Base-by-base conservation (phyloP, 805 yeast species). In the Wickerhamiella domercqiae region DNA sequence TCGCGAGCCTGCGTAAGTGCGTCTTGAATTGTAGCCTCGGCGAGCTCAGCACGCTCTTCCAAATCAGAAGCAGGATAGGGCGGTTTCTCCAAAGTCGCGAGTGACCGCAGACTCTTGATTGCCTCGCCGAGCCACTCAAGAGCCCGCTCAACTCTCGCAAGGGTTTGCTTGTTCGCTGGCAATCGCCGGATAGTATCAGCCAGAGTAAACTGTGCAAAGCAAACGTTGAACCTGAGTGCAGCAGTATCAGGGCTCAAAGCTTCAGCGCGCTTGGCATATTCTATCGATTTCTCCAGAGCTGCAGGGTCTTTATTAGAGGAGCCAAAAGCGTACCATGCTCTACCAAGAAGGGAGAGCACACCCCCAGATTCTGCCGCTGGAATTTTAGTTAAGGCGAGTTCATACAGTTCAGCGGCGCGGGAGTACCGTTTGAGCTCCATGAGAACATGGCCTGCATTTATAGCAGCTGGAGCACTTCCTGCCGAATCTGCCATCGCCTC, bases 381-480 rank as follows among this genome's bases (percentile, higher is more conserved):
- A 4, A 22, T 16, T 26, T 11, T 20, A 20, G 68, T 66, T 42
- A 80, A 62, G 1, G 94, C 94, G 49, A 79, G 67, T 45, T 80
- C 87, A 59, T 87, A 90, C 51, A 73, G 49, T 57, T 90, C 97
- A 51, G 86, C 78, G 1, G 96, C 87, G 49, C 84, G 81, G 2
- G 78, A 65, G 52, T 64, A 84, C 53, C 86, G 93, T 46, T 77
- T 75, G 54, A 82, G 69, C 42, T 86, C 96, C 33, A 78, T 60
- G 37, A 80, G 65, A 42, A 87, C 86, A 56, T 90, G 94, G 0
- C 94, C 97, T 51, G 82, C 60, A 55, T 90, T 90, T 48, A 87
- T 64, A 54, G 75, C 82, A 11, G 84, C 76, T 7, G 90, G 74
- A 38, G 78, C 73, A 52, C 82, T 94, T 9, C 26, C 26, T n/a